Conservation (phyloP, 2,329 filamentous ascomycete species). For the Geosmithia flava region DNA sequence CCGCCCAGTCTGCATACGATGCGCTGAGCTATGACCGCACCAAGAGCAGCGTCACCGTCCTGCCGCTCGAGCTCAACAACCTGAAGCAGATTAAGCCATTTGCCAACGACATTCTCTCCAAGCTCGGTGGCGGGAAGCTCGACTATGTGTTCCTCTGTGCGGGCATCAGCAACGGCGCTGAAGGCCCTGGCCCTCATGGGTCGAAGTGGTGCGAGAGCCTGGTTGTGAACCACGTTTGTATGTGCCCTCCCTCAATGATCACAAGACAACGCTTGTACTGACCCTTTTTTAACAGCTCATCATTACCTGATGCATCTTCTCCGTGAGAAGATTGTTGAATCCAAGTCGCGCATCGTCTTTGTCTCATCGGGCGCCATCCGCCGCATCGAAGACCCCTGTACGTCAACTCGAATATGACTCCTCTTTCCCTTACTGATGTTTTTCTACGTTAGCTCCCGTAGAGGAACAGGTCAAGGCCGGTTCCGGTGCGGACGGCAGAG, state of each 20-base stretch:
- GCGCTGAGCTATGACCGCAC: slow-evolving; percentile 25
- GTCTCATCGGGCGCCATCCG: slow-evolving; percentile 37
- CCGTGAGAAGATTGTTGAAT: slow-evolving; percentile 31
- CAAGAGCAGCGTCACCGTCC: slow-evolving; percentile 26
- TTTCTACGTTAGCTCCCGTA: slow-evolving; percentile 18
- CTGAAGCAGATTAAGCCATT: slow-evolving; percentile 31
- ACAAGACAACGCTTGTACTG: no score
- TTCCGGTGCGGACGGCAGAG: slow-evolving; percentile 15
- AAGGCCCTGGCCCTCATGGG: slow-evolving; percentile 21
- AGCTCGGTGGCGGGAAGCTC: slow-evolving; percentile 25
- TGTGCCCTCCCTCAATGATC: no score
- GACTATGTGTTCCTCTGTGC: slow-evolving; percentile 40
- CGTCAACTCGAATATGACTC: background rate
- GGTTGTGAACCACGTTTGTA: slow-evolving; percentile 40
- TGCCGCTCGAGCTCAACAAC: slow-evolving; percentile 35
- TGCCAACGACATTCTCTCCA: slow-evolving; percentile 27
- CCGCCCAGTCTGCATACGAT: slow-evolving; percentile 27
- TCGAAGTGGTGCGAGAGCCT: slow-evolving; percentile 37
- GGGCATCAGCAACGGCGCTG: slow-evolving; percentile 22
- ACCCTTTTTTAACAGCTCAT: no score
- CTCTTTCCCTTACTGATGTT: background rate
- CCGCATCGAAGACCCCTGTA: slow-evolving; percentile 18
- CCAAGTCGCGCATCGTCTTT: slow-evolving; percentile 32
- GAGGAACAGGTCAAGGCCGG: slow-evolving; percentile 24
- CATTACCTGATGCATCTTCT: slow-evolving; percentile 39